A percentile compares a stretch with the other conserved stretches of the same genome.
phyloP scores from a whole-genome alignment of 306 rosid genomes.

The Medicago arabica region DNA sequence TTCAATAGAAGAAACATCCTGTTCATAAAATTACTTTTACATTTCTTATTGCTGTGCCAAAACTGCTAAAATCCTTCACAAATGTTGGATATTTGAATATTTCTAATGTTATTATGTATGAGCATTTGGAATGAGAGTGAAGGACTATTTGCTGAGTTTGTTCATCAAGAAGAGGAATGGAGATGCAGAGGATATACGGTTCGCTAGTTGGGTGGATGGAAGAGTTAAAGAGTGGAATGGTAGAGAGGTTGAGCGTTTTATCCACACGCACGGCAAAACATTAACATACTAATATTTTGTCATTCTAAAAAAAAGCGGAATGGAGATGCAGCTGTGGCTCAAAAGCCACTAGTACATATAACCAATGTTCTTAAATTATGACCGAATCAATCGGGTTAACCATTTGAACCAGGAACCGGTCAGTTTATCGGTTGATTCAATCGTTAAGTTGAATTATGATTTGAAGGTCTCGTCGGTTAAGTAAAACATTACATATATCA shows the following conservation, averaged over 20 bases:
- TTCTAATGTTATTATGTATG: background rate
- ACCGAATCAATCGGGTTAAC: background rate
- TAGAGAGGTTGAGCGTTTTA: too few species aligned
- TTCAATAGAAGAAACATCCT: slow-evolving; percentile 37
- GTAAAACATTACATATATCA: background rate
- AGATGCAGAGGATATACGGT: slow-evolving; percentile 10
- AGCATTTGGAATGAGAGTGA: slow-evolving; percentile 44
- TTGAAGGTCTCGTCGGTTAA: background rate
- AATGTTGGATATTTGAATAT: background rate
- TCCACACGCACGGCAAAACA: too few species aligned
- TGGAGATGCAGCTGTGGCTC: background rate
- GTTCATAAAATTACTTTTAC: slow-evolving; percentile 38
- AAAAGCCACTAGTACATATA: slow-evolving; percentile 9
- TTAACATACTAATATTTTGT: too few species aligned
- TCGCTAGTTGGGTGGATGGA: too few species aligned
- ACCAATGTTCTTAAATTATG: background rate
- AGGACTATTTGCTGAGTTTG: slow-evolving; percentile 13
- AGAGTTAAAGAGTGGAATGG: too few species aligned
- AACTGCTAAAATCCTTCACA: slow-evolving; percentile 25
- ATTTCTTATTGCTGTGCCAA: slow-evolving; percentile 15
- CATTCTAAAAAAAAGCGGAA: too few species aligned
- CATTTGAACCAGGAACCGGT: background rate
- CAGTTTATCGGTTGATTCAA: background rate
- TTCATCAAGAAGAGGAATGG: slow-evolving; percentile 46
- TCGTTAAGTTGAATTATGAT: background rate